Evolutionary conservation across 2,329 filamentous ascomycete species (phyloP), one percentile per base, ranked within the genome.

Genomic region (Ciborinia camelliae): DNA sequence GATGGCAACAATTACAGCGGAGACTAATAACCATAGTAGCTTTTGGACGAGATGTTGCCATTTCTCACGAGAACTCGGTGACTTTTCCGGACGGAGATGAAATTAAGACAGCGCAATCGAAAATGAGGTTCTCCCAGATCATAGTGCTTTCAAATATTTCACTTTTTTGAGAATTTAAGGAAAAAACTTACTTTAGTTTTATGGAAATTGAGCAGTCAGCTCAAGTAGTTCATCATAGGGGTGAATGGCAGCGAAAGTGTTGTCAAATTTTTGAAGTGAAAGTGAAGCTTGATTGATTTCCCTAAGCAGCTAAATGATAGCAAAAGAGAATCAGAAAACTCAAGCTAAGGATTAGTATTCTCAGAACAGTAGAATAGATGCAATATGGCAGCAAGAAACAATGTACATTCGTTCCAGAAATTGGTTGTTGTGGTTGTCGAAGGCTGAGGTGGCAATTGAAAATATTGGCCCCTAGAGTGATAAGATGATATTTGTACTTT

Each of bases 101-200:
- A 35, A 58, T 5, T 2, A 23, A 47, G 8, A 35, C 3, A 26
- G 20, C n/a, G 14, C 8, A 10, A 26, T 2, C 23, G 3, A 37
- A 26, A 0, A 14, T 0, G 15, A 35, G 32, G 2, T 2, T 4
- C 18, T 2, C 18, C 1, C 3, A 53, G 1, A 37, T 39, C 1
- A 18, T 3, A 14, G 9, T 14, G 8, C 10, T 23, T 1, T 52
- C 8, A 52, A 52, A 32, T 32, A 8, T 20, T 45, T 15, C 28
- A 2, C 18, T 47, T 20, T 9, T 20, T 20, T 6, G 6, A 18
- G 14, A 47, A 0, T 12, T 2, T 3, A 14, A 58, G 9, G 10
- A 12, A 20, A 2, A 35, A 14, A 18, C 14, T 26, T 47, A 14
- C 41, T 9, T 35, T 20, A 3, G 4, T 26, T 3, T 20, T 18